Percentiles rank a stretch among this genome's conserved stretches.
phyloP scores from a whole-genome alignment of 2,329 filamentous ascomycete genomes.

The Aspergillus terreus region DNA sequence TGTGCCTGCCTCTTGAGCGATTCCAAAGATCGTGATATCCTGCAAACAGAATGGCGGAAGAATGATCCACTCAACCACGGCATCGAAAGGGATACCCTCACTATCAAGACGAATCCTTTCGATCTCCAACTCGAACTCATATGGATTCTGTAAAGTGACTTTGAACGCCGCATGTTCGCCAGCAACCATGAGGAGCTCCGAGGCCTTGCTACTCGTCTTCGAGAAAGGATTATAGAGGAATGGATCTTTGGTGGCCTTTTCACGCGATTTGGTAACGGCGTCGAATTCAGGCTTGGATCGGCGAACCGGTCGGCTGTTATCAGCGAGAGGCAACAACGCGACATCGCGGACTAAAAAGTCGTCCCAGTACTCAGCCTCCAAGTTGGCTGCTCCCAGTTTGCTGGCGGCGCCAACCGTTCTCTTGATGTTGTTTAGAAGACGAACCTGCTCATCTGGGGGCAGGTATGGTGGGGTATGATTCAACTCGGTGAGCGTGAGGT shows the following conservation, averaged over 20 bases:
- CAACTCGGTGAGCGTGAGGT: slow-evolving; percentile 67
- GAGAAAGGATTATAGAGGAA: slow-evolving; percentile 96
- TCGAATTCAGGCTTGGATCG: slow-evolving; percentile 56
- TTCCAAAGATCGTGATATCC: slow-evolving; percentile 67
- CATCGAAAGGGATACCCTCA: slow-evolving; percentile 69
- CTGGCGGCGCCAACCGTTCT: slow-evolving; percentile 76
- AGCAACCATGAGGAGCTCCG: slow-evolving; percentile 70
- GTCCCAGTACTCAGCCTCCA: slow-evolving; percentile 91
- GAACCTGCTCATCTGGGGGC: slow-evolving; percentile 75
- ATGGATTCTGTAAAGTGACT: slow-evolving; percentile 87
- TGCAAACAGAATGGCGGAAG: slow-evolving; percentile 83
- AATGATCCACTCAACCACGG: slow-evolving; percentile 59
- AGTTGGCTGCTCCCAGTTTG: slow-evolving; percentile 65
- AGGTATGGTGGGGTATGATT: slow-evolving; percentile 69
- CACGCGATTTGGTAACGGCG: slow-evolving; percentile 35
- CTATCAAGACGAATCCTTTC: slow-evolving; percentile 74
- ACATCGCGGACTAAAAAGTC: slow-evolving; percentile 83
- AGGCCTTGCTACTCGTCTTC: slow-evolving; percentile 56
- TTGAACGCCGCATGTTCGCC: slow-evolving; percentile 74
- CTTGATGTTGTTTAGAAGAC: slow-evolving; percentile 78
- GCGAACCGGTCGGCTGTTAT: slow-evolving; percentile 60
- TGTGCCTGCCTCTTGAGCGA: slow-evolving; percentile 62
- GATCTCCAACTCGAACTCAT: slow-evolving; percentile 86
- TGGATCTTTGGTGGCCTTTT: slow-evolving; percentile 59
- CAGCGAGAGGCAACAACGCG: slow-evolving; percentile 62